Conservation (phyloP, 495 filamentous ascomycete species). For the Lophiotrema nucula region DNA sequence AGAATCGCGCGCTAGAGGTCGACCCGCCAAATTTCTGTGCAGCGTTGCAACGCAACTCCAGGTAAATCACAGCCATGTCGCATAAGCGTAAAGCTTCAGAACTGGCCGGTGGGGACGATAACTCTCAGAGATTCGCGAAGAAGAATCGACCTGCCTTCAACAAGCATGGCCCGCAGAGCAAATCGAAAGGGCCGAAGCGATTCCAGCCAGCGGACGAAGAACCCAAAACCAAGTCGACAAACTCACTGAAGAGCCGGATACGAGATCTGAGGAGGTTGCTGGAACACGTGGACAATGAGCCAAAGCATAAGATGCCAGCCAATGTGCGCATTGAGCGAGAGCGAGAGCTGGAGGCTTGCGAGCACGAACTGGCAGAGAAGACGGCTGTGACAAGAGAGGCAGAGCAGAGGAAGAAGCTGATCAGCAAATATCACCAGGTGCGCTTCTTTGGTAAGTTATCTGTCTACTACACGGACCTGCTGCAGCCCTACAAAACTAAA, state of each 20-base stretch:
- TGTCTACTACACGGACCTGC: not conserved
- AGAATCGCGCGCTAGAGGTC: too few relatives aligned
- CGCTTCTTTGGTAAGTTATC: constrained; percentile 72
- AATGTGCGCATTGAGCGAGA: constrained; percentile 74
- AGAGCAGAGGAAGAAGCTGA: constrained; percentile 64
- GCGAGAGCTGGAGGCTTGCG: constrained; percentile 72
- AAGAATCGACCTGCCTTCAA: constrained; percentile 19
- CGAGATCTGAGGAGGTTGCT: constrained; percentile 64
- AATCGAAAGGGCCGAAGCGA: constrained; percentile 3
- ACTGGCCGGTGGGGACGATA: not conserved
- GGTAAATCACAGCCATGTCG: constrained; percentile 20
- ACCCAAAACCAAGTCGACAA: constrained; percentile 28
- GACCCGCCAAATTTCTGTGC: not conserved
- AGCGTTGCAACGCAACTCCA: too few relatives aligned
- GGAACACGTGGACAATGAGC: constrained; percentile 48
- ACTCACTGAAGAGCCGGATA: constrained; percentile 57
- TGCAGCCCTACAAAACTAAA: too few relatives aligned
- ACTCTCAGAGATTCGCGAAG: not conserved
- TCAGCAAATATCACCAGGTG: constrained; percentile 89
- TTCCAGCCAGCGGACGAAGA: not conserved
- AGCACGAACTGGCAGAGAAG: constrained; percentile 63
- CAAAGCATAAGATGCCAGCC: constrained; percentile 57
- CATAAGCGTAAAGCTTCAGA: constrained; percentile 30
- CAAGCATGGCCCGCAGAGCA: not conserved
- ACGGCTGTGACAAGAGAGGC: constrained; percentile 48